Evolutionary conservation across 805 yeast species (phyloP), one percentile per base, ranked within the genome.

Genomic region (Komagataella pastoris): DNA sequence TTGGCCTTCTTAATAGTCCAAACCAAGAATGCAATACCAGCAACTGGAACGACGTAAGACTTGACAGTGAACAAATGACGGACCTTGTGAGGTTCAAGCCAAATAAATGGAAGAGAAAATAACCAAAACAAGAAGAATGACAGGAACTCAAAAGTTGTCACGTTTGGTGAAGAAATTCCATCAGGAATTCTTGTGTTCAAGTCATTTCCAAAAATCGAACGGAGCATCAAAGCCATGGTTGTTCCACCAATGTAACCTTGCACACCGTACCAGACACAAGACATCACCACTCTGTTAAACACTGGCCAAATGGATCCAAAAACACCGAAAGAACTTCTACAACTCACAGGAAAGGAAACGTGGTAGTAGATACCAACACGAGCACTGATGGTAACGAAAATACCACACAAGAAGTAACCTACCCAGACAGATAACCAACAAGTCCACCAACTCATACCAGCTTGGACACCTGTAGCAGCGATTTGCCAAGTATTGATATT

Each of bases 401-500:
- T 57, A 55, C 85, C 93, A 55, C 86, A 80, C 48, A 85, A 65
- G 18, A 73, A 61, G 65, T 88, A 88, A 6, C 96, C 96, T n/a
- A 88, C 56, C 93, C 95, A 87, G 23, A 88, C 93, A 1, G 93
- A 78, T 44, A 88, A 68, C 95, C 96, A 88, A 8, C 85, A 81
- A 62, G 83, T 89, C 95, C 95, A 88, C 95, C 96, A 88, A 17
- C 83, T 77, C 66, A 88, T 69, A 7, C 93, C 93, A 19, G 81
- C 79, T 51, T 74, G 71, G 53, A 85, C 83, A 59, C 95, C 95
- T 0, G 95, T 85, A 7, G 91, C 81, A 2, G 95, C 96, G 58
- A 88, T 87, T 70, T 85, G 89, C 88, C 91, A 88, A 5, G 96
- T 87, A 64, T 86, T 88, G 62, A 88, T 80, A 67, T 88, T 88